phyloP scores from a whole-genome alignment of 495 filamentous ascomycete genomes.

The Trypethelium eluteriae region DNA sequence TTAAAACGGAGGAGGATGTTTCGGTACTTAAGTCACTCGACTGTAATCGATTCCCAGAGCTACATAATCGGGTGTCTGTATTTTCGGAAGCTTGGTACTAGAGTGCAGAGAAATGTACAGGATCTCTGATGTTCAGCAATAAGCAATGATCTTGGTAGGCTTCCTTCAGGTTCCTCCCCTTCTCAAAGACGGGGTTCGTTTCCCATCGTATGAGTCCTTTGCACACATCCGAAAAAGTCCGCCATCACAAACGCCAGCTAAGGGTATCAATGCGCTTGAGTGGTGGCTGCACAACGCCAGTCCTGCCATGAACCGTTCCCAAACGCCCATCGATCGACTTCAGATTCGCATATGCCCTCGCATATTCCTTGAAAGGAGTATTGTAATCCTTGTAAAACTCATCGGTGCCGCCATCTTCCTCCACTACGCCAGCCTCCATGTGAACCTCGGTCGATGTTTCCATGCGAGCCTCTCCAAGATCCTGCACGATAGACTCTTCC shows the following conservation, averaged over 20 bases:
- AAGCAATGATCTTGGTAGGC: too few relatives aligned
- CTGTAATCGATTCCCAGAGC: too few relatives aligned
- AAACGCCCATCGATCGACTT: slow-evolving; percentile 3
- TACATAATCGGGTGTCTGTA: too few relatives aligned
- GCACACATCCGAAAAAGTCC: background rate
- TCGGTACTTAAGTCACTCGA: too few relatives aligned
- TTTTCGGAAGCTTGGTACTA: too few relatives aligned
- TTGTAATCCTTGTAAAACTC: slow-evolving; percentile 1
- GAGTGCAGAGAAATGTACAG: too few relatives aligned
- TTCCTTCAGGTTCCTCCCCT: too few relatives aligned
- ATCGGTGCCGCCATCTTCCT: background rate
- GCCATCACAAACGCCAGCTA: background rate
- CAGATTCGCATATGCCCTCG: background rate
- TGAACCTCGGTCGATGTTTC: background rate
- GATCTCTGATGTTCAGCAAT: too few relatives aligned
- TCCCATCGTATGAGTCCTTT: background rate
- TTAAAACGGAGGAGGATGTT: too few relatives aligned
- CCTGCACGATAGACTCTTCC: background rate
- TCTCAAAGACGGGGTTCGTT: background rate
- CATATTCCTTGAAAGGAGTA: slow-evolving; percentile 3
- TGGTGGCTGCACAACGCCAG: background rate
- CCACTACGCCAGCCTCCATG: background rate
- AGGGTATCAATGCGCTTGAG: background rate
- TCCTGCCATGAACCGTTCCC: background rate
- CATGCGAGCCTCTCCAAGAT: background rate